A percentile compares a stretch with the other conserved stretches of the same genome.
Conservation (phyloP, 164 flowering plant genomes). For the Santalum album region DNA sequence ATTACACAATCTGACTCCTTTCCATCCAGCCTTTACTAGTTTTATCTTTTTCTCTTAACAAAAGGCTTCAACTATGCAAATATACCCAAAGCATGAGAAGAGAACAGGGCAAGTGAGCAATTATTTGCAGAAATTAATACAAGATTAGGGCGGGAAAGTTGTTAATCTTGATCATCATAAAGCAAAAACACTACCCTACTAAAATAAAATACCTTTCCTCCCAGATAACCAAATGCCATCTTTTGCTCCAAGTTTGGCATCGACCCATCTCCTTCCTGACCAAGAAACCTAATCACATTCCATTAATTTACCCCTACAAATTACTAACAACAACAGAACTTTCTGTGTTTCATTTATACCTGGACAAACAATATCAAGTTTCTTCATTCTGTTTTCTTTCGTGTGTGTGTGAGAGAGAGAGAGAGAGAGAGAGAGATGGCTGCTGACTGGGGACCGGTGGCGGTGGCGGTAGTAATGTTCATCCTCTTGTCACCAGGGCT, state of each 20-base stretch:
- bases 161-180: slow-evolving; percentile 6
- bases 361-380: neutral
- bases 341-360: slow-evolving; percentile 12
- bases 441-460: slow-evolving; percentile 70
- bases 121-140: neutral
- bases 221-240: slow-evolving; percentile 19
- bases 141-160: neutral
- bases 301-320: too few relatives aligned
- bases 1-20: neutral
- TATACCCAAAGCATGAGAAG: too few relatives aligned
- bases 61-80: neutral
- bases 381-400: neutral
- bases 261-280: slow-evolving; percentile 18
- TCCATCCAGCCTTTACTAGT: neutral
- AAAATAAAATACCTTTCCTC: slow-evolving; percentile 35
- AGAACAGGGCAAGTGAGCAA: neutral
- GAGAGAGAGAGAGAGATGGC: slow-evolving; percentile 4
- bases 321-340: too few relatives aligned
- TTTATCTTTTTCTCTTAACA: neutral
- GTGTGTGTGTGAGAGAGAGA: too few relatives aligned
- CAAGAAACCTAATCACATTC: slow-evolving; percentile 10
- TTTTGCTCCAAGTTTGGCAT: slow-evolving; percentile 23
- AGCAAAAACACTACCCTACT: slow-evolving; percentile 22
- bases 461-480: slow-evolving; percentile 47
- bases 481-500: slow-evolving; percentile 67